A percentile compares a stretch with the other conserved stretches of the same genome.
Evolutionary conservation across 257 asterid genomes (phyloP).

Genomic region (Leonotis leonurus): DNA sequence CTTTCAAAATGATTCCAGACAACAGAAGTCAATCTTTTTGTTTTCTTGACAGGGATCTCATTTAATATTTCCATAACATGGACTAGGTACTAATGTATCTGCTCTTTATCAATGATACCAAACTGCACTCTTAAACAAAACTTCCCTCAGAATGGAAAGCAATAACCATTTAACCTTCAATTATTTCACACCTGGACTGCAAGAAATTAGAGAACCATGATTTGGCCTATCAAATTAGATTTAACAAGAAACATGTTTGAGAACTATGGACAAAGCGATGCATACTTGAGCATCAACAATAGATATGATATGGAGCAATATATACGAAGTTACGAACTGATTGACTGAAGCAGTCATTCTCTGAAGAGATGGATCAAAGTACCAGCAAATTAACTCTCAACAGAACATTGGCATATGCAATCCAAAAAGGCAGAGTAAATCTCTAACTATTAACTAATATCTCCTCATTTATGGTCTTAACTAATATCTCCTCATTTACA

Average conservation of each 20-base stretch:
- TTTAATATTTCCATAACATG: slow-evolving; percentile 60
- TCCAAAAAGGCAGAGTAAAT: not conserved
- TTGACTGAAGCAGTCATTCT: not conserved
- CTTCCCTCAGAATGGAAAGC: slow-evolving; percentile 1
- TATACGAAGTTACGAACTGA: not conserved
- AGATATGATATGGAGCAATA: not conserved
- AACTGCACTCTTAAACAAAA: slow-evolving; percentile 14
- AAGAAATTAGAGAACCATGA: not conserved
- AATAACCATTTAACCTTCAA: not conserved
- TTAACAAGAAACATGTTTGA: not conserved
- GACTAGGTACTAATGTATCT: slow-evolving; percentile 11
- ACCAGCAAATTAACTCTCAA: not conserved
- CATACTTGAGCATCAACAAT: not conserved
- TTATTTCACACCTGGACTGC: not conserved
- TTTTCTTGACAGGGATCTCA: slow-evolving; percentile 73
- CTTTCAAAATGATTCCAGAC: slow-evolving; percentile 98
- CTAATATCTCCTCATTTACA: not conserved
- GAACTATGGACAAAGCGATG: not conserved
- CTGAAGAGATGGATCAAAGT: not conserved
- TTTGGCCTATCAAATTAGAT: not conserved
- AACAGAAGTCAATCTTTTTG: slow-evolving; percentile 89
- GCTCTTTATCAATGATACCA: slow-evolving; percentile 35
- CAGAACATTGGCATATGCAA: not conserved
- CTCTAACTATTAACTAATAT: not conserved
- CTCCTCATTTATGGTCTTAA: not conserved